These are phyloP conservation scores for Aspergillus chevalieri DNA, from an alignment of 2,329 filamentous ascomycete genomes.

Conservation along the genomic window DNA sequence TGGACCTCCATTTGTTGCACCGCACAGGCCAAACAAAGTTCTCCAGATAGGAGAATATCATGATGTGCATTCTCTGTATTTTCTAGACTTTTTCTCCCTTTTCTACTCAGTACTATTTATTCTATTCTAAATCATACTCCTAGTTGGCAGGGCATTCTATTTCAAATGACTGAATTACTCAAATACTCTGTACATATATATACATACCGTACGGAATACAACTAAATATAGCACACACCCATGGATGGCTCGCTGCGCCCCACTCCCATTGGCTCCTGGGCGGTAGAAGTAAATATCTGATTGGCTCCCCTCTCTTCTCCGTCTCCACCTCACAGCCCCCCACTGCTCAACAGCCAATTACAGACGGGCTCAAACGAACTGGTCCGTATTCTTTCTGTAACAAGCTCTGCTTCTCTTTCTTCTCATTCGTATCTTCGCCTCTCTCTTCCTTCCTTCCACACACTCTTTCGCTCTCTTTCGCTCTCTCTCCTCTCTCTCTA, in stretches of 20 bases:
- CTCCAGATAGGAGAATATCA: too few species aligned
- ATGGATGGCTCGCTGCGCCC: background rate
- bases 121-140: too few species aligned
- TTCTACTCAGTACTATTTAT: too few species aligned
- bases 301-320: too few species aligned
- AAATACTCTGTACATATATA: too few species aligned
- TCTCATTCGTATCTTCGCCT: background rate
- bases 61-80: too few species aligned
- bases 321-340: background rate
- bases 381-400: conserved; percentile 2
- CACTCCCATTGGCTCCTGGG: background rate
- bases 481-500: conserved; percentile 8
- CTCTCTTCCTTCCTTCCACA: conserved; percentile 7
- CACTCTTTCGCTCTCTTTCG: conserved; percentile 7
- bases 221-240: background rate
- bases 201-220: background rate
- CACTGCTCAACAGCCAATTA: background rate
- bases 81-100: too few species aligned
- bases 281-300: background rate
- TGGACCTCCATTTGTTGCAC: too few species aligned
- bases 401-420: conserved; percentile 6
- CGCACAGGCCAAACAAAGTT: too few species aligned
- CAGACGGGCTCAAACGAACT: background rate
- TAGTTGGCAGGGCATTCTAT: too few species aligned
- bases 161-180: too few species aligned